These are phyloP conservation scores for Neonectria coccinea DNA, from an alignment of 2,329 filamentous ascomycete species.

Conservation along the genomic window DNA sequence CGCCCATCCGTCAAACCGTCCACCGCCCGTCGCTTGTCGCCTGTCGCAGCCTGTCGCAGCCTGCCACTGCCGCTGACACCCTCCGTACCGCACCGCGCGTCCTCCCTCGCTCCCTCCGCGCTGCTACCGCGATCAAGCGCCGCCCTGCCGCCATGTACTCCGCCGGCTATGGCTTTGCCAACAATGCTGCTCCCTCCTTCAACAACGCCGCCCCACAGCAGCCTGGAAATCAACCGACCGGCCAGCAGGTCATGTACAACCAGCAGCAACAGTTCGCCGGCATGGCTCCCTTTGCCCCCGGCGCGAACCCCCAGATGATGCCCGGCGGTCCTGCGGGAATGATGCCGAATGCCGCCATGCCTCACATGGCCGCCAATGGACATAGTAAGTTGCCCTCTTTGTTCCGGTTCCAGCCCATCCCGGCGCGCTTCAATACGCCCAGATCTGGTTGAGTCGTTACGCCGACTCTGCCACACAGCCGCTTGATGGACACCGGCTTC, in stretches of 20 bases:
- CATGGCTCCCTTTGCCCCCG: conserved; percentile 65
- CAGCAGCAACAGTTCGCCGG: conserved; percentile 65
- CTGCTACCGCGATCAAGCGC: conserved; percentile 21
- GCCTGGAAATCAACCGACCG: conserved; percentile 54
- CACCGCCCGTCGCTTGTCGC: conserved; percentile 1
- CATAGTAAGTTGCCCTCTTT: conserved; percentile 63
- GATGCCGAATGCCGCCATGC: conserved; percentile 73
- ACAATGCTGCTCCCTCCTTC: conserved; percentile 64
- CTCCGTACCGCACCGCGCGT: neutral
- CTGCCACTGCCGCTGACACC: neutral
- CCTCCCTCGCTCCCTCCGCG: conserved; percentile 1
- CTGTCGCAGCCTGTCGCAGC: conserved; percentile 29
- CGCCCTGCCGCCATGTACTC: conserved; percentile 60
- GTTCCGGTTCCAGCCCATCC: conserved; percentile 34
- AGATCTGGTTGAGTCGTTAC: conserved; percentile 2
- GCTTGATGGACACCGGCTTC: conserved; percentile 6
- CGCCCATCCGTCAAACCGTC: conserved; percentile 16
- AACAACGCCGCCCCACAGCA: conserved; percentile 58
- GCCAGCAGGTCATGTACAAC: conserved; percentile 70
- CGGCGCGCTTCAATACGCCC: conserved; percentile 21
- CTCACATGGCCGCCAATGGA: conserved; percentile 69
- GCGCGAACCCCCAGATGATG: conserved; percentile 68
- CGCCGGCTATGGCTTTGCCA: conserved; percentile 66
- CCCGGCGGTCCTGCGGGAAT: conserved; percentile 66
- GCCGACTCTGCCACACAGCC: conserved; percentile 1